phyloP scores from a whole-genome alignment of 257 asterid species.

The Salvia splendens region DNA sequence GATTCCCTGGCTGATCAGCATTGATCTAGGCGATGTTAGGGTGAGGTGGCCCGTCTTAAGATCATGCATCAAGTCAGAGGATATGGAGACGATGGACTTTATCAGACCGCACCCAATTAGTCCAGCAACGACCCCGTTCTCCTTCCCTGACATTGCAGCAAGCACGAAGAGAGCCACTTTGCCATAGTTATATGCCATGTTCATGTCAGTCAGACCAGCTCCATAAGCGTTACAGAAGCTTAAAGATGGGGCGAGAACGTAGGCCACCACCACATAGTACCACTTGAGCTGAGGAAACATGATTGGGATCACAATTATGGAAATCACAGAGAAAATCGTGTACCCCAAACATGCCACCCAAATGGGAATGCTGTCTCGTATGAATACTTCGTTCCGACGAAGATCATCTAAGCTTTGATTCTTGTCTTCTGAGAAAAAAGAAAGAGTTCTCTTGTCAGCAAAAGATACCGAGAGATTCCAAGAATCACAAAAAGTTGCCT shows the following conservation, averaged over 20 bases:
- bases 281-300: conserved; percentile 63
- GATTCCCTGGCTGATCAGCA: conserved; percentile 46
- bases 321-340: conserved; percentile 35
- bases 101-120: conserved; percentile 45
- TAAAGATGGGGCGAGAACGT: conserved; percentile 55
- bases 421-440: conserved; percentile 33
- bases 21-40: conserved; percentile 45
- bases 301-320: conserved; percentile 55
- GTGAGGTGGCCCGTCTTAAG: conserved; percentile 52
- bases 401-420: conserved; percentile 36
- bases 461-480: neutral
- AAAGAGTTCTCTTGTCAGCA: neutral
- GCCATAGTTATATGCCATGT: conserved; percentile 41
- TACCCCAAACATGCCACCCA: conserved; percentile 38
- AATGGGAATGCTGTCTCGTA: conserved; percentile 33
- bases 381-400: conserved; percentile 33
- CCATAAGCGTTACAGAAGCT: conserved; percentile 64
- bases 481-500: conserved; percentile 15
- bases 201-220: conserved; percentile 43
- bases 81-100: conserved; percentile 47
- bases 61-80: conserved; percentile 52
- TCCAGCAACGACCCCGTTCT: conserved; percentile 45
- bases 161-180: conserved; percentile 41
- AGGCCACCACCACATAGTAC: conserved; percentile 54
- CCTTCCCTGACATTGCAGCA: conserved; percentile 35